Conservation (phyloP, 2,329 filamentous ascomycete species). For the Epichloe coenophiala region DNA sequence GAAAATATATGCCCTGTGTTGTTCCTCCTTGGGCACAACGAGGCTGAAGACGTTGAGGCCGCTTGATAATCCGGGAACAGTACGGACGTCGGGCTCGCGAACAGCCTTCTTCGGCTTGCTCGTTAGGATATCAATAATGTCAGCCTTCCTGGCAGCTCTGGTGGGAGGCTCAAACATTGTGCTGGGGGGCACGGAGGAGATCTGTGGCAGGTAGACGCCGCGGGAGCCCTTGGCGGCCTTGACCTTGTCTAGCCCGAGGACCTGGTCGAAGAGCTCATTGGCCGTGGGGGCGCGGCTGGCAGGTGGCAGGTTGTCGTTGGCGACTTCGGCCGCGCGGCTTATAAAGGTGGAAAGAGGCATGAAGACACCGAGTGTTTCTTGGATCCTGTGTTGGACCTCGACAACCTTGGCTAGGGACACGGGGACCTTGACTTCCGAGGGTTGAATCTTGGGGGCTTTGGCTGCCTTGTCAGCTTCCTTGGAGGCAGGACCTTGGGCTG, state of each 20-base stretch:
- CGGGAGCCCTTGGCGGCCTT: constrained; percentile 36
- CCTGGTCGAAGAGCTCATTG: constrained; percentile 78
- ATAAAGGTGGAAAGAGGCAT: constrained; percentile 81
- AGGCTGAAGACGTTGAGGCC: constrained; percentile 71
- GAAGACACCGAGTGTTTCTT: constrained; percentile 63
- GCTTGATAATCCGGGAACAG: constrained; percentile 33
- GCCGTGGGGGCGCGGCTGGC: constrained; percentile 48
- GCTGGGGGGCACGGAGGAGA: constrained; percentile 41
- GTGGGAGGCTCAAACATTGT: constrained; percentile 21
- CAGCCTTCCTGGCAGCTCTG: constrained; percentile 28
- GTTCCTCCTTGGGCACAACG: constrained; percentile 64
- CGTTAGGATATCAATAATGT: constrained; percentile 72
- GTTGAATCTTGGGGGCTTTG: constrained; percentile 29
- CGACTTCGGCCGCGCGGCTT: constrained; percentile 67
- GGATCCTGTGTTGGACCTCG: constrained; percentile 67
- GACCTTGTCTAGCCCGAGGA: constrained; percentile 54
- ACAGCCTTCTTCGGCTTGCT: constrained; percentile 11
- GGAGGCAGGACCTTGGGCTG: constrained; percentile 19
- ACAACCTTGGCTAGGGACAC: constrained; percentile 69
- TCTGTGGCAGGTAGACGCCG: constrained; percentile 58
- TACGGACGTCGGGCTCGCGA: constrained; percentile 13
- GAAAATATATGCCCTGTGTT: constrained; percentile 69
- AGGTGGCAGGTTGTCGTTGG: constrained; percentile 75
- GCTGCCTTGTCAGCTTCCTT: constrained; percentile 25
- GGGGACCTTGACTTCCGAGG: constrained; percentile 53